Percentiles rank a stretch among this genome's conserved stretches.
phyloP scores from a whole-genome alignment of 2,329 filamentous ascomycete species.

The Diaporthe helianthi region DNA sequence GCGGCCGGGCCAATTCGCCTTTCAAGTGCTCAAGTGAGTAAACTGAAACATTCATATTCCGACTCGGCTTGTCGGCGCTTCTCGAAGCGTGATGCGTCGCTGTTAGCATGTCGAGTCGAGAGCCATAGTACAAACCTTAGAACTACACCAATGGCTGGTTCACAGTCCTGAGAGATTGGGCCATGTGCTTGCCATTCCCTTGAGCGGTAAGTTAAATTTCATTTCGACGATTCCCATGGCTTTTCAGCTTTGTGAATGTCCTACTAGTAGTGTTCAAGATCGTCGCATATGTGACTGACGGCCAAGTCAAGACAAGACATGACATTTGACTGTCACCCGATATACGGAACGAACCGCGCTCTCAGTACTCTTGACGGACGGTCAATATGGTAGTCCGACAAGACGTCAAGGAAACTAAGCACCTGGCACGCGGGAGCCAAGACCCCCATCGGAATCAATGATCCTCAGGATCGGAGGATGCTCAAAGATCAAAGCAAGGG shows the following conservation, averaged over 20 bases:
- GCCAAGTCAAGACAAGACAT: constrained; percentile 13
- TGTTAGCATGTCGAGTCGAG: too few relatives aligned
- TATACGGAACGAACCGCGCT: background rate
- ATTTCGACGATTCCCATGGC: too few relatives aligned
- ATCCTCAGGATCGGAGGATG: constrained; percentile 20
- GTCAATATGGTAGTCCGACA: background rate
- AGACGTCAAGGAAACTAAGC: background rate
- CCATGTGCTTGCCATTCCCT: too few relatives aligned
- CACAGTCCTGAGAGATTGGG: too few relatives aligned
- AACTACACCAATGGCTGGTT: background rate
- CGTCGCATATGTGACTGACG: background rate
- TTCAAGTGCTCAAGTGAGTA: background rate
- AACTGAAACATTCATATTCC: background rate
- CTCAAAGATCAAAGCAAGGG: background rate
- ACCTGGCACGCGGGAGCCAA: background rate
- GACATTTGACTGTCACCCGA: constrained; percentile 11
- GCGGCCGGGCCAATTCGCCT: background rate
- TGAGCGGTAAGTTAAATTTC: too few relatives aligned
- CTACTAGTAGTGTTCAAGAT: too few relatives aligned
- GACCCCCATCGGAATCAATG: background rate
- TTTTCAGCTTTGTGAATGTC: too few relatives aligned
- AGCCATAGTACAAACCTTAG: too few relatives aligned
- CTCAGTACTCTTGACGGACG: background rate
- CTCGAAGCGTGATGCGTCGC: background rate
- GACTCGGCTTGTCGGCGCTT: background rate